These are phyloP conservation scores for Clohesyomyces aquaticus DNA, from an alignment of 495 filamentous ascomycete genomes.

Conservation along the genomic window DNA sequence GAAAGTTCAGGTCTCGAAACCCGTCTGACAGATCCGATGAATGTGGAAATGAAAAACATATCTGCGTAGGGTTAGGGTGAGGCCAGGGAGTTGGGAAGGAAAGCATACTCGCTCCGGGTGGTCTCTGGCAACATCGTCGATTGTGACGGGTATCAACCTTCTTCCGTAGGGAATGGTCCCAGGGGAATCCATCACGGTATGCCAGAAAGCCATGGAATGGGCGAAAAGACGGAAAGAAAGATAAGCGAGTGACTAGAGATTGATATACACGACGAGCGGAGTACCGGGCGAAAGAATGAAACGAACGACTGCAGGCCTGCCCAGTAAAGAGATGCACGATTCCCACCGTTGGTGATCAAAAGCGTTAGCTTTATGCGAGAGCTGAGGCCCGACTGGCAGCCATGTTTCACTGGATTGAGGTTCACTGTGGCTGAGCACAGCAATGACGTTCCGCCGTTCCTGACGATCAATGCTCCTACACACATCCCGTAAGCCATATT, in stretches of 20 bases:
- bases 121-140: constrained; percentile 21
- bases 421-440: constrained; percentile 17
- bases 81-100: background rate
- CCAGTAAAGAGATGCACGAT: background rate
- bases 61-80: background rate
- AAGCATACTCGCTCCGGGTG: constrained; percentile 24
- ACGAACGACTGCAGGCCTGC: background rate
- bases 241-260: background rate
- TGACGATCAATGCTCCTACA: constrained; percentile 8
- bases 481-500: constrained; percentile 8
- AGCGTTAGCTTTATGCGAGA: constrained; percentile 18
- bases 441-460: constrained; percentile 11
- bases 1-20: constrained; percentile 24
- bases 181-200: constrained; percentile 26
- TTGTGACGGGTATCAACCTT: constrained; percentile 19
- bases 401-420: constrained; percentile 24
- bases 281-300: background rate
- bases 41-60: constrained; percentile 30
- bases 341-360: background rate
- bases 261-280: constrained; percentile 4
- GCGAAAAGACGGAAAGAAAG: constrained; percentile 8
- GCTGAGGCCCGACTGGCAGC: constrained; percentile 19
- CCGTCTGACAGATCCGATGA: constrained; percentile 24
- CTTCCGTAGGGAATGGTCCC: constrained; percentile 21
- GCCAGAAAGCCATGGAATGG: constrained; percentile 30